Evolutionary conservation across 331 rosid genomes (phyloP), one percentile per base, ranked within the genome.

Genomic region (Phaseolus coccineus): DNA sequence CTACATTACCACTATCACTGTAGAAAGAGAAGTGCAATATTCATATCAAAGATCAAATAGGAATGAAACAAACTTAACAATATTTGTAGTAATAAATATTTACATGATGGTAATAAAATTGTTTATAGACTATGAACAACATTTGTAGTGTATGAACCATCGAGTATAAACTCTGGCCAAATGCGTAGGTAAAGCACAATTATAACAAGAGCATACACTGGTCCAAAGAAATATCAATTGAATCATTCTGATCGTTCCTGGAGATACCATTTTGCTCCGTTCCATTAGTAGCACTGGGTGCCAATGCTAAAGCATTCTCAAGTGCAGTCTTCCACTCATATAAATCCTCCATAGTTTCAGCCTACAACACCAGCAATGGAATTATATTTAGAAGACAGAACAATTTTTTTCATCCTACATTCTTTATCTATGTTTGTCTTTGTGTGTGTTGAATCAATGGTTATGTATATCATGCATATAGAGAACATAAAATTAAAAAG

Each of bases 321-420:
- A 96, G 93, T n/a, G 99, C 99, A 10, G 83, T 83, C 88, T 96
- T 96, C 99, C 99, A 96, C 87, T 93, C 98, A 42, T 90, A 84
- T 74, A 96, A 86, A 84, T 96, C 99, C 57, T 96, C 97, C 4
- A 63, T 73, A 35, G 97, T 93, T 89, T 96, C 99, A 82, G 99
- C 98, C 99, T 96, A 87, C 73, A 77, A 51, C 80, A 77, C 68
- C 71, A 24, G 62, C 71, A 87, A 73, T 69, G 84, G 57, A 75
- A 77, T 55, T 56, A 80, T 15, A 81, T 13, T 77, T 76, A 80
- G 82, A 69, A 48, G 78, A 50, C 81, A 39, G 77, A 39, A 71
- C 66, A n/a, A 30, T 8, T 83, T 33, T 27, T 11, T 24, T 11
- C 46, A 69, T 62, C 72, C 71, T 76, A 42, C 71, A 71, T 69